Evolutionary conservation across 805 yeast genomes (phyloP).

Genomic region (Priceomyces melissophilus): DNA sequence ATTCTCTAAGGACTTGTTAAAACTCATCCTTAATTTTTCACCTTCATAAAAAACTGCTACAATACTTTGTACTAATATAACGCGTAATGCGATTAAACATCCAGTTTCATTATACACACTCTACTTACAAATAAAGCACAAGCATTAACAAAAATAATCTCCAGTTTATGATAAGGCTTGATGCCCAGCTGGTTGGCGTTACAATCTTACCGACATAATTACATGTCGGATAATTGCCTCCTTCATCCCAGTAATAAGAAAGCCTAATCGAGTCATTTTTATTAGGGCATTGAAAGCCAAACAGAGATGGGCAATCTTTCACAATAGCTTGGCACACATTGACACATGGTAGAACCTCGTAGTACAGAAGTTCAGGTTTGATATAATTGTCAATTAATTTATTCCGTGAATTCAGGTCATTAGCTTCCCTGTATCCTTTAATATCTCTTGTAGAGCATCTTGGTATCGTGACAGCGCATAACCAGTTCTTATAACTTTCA

Average conservation of each 20-base stretch:
- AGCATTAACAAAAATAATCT: slow-evolving; percentile 6
- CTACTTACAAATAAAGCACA: slow-evolving; percentile 3
- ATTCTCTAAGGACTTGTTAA: slow-evolving; percentile 33
- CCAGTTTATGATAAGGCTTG: slow-evolving; percentile 13
- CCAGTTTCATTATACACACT: not conserved
- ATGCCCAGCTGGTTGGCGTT: slow-evolving; percentile 7
- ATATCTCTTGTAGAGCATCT: slow-evolving; percentile 62
- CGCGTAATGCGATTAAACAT: too few relatives aligned
- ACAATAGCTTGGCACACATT: slow-evolving; percentile 76
- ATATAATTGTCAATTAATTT: slow-evolving; percentile 48
- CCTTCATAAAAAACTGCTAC: not conserved
- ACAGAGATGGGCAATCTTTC: slow-evolving; percentile 75
- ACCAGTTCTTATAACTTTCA: slow-evolving; percentile 74
- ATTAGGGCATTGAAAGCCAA: slow-evolving; percentile 74
- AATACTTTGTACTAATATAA: not conserved
- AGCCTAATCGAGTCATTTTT: slow-evolving; percentile 25
- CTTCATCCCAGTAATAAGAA: slow-evolving; percentile 45
- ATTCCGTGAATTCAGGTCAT: slow-evolving; percentile 50
- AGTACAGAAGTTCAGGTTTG: slow-evolving; percentile 59
- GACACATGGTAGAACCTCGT: slow-evolving; percentile 83
- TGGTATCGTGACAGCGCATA: slow-evolving; percentile 85
- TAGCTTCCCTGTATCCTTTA: slow-evolving; percentile 42
- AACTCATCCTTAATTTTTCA: not conserved
- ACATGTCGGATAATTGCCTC: slow-evolving; percentile 28
- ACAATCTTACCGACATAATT: slow-evolving; percentile 30